Evolutionary conservation across 192 early-diverging fungal species (phyloP), one percentile per base, ranked within the genome.

Genomic region (Oehlia diaphana): DNA sequence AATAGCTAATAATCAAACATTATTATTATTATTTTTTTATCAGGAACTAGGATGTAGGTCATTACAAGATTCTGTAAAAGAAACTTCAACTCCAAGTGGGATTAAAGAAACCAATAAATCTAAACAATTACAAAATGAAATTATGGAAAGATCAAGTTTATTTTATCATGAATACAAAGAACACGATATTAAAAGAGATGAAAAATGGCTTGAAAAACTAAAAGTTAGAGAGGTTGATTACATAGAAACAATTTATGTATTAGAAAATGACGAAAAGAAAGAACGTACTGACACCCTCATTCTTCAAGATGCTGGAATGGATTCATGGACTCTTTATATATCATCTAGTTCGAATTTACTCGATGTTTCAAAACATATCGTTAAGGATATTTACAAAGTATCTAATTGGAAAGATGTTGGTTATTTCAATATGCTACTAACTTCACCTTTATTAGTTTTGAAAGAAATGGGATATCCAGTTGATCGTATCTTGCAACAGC

Each of bases 101-200:
- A 83, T 80, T 21, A 75, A 86, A 28, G 75, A 73, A 6, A 92
- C 91, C 0, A 67, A 80, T 0, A 75, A 83, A 42, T 86, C 92
- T 21, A 77, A 84, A 61, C 81, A 82, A 42, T 77, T 96, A 47
- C 88, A 94, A 67, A 79, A 86, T 49, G 65, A 91, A 28, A 94
- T 97, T 42, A 82, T 87, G 21, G 89, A 94, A 78, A 91, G 96
- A 2, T 91, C 95, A 13, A 89, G 93, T 2, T 86, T 96, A 9
- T 88, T 96, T 37, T 75, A 94, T 13, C 91, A 94, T 81, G 92
- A 94, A 19, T 87, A 84, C 73, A 90, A 78, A 63, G 84, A 85
- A 53, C 84, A 87, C 53, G 39, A 42, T 4, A 88, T 86, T 79
- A 82, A 79, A 10, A 86, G 74, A 74, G 87, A 85, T 74, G 86